Evolutionary conservation across 169 alveolate genomes (phyloP).

Genomic region (Plasmodium falciparum): DNA sequence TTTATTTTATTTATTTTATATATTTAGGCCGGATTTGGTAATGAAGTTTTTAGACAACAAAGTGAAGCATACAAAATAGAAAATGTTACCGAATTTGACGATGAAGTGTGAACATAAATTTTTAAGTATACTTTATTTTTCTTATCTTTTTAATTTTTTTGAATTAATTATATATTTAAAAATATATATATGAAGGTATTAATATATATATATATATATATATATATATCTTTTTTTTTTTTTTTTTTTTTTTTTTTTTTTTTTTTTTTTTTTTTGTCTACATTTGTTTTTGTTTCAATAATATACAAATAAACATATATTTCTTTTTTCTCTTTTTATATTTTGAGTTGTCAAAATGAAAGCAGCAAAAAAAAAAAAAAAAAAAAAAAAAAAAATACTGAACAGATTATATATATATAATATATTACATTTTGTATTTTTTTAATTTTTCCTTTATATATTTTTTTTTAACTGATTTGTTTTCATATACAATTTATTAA

Average conservation of each 20-base stretch:
- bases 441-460: too few relatives aligned
- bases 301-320: too few relatives aligned
- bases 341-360: too few relatives aligned
- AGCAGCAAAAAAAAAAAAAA: too few relatives aligned
- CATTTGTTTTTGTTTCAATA: conserved; percentile 19
- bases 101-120: conserved; percentile 81
- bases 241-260: not conserved
- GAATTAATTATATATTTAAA: not conserved
- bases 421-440: too few relatives aligned
- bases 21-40: conserved; percentile 86
- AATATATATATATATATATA: not conserved
- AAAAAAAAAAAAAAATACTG: too few relatives aligned
- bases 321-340: too few relatives aligned
- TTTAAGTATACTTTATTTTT: too few relatives aligned
- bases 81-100: conserved; percentile 88
- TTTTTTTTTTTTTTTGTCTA: conserved; percentile 25
- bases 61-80: conserved; percentile 82
- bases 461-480: too few relatives aligned
- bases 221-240: not conserved
- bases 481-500: too few relatives aligned
- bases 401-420: too few relatives aligned
- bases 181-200: not conserved
- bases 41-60: conserved; percentile 87
- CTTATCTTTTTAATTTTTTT: not conserved
- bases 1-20: conserved; percentile 4